phyloP scores from a whole-genome alignment of 176 grass and related monocot genomes.

The Triticum dicoccoides region DNA sequence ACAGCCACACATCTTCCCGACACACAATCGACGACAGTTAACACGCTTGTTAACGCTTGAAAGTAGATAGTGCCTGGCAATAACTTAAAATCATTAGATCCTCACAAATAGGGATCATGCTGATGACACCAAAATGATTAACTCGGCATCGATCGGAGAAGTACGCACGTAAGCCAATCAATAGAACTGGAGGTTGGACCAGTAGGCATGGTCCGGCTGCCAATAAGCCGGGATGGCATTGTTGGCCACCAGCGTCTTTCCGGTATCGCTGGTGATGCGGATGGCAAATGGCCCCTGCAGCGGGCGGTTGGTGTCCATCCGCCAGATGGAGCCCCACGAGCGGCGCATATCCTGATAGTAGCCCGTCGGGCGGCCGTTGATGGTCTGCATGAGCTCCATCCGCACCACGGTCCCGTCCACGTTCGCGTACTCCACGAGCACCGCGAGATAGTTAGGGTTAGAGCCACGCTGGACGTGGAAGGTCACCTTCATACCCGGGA shows the following conservation, averaged over 20 bases:
- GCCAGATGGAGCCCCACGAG: conserved; percentile 34
- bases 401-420: not conserved
- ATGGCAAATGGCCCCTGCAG: not conserved
- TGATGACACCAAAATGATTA: not conserved
- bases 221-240: conserved; percentile 56
- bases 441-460: not conserved
- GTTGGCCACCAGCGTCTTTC: conserved; percentile 46
- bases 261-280: conserved; percentile 53
- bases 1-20: not conserved
- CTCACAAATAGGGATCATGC: not conserved
- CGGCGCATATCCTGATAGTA: not conserved
- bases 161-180: not conserved
- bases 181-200: not conserved
- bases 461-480: not conserved
- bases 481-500: not conserved
- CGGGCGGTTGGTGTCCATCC: conserved; percentile 26
- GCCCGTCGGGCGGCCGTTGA: not conserved
- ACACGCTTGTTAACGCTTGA: not conserved
- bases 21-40: not conserved
- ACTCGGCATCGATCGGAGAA: not conserved
- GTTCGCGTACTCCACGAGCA: not conserved
- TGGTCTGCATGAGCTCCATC: not conserved
- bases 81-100: not conserved
- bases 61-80: not conserved
- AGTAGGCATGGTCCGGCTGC: not conserved